These are phyloP conservation scores for Aspergillus biplanus DNA, from an alignment of 495 filamentous ascomycete genomes.

Conservation along the genomic window DNA sequence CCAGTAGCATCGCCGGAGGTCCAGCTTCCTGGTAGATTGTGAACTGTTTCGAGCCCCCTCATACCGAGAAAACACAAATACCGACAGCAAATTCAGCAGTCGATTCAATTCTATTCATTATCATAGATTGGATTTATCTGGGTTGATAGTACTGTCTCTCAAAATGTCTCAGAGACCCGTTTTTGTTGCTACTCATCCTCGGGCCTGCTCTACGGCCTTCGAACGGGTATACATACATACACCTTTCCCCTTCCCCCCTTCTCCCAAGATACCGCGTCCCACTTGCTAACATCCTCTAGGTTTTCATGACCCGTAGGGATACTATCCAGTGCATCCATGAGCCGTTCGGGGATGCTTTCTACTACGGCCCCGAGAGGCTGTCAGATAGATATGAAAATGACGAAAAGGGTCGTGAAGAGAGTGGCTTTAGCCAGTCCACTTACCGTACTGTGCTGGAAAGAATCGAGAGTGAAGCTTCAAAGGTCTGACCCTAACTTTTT, in stretches of 20 bases:
- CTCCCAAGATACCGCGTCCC: not conserved
- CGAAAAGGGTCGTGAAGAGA: conserved; percentile 65
- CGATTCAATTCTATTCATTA: not conserved
- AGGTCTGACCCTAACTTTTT: conserved; percentile 58
- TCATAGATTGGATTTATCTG: conserved; percentile 1
- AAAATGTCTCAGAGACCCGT: conserved; percentile 81
- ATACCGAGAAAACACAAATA: not conserved
- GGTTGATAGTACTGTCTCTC: conserved; percentile 8
- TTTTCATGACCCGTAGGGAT: conserved; percentile 91
- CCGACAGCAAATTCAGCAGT: too few species aligned
- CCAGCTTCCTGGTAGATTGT: conserved; percentile 28
- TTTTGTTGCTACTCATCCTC: conserved; percentile 90
- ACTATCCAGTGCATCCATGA: conserved; percentile 85
- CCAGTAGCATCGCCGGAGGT: conserved; percentile 27
- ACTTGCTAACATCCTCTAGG: conserved; percentile 50
- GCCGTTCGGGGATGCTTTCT: conserved; percentile 95
- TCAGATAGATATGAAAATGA: conserved; percentile 75
- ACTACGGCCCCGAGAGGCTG: conserved; percentile 89
- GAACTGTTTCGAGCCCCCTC: conserved; percentile 6
- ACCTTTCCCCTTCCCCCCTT: conserved; percentile 6
- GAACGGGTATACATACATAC: conserved; percentile 66
- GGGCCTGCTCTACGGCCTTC: conserved; percentile 94
- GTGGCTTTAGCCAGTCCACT: conserved; percentile 76
- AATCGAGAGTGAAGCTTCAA: conserved; percentile 65
- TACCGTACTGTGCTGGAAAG: conserved; percentile 75